phyloP scores from a whole-genome alignment of 2,329 filamentous ascomycete species.

The Cephalotrichum gorgonifer region DNA sequence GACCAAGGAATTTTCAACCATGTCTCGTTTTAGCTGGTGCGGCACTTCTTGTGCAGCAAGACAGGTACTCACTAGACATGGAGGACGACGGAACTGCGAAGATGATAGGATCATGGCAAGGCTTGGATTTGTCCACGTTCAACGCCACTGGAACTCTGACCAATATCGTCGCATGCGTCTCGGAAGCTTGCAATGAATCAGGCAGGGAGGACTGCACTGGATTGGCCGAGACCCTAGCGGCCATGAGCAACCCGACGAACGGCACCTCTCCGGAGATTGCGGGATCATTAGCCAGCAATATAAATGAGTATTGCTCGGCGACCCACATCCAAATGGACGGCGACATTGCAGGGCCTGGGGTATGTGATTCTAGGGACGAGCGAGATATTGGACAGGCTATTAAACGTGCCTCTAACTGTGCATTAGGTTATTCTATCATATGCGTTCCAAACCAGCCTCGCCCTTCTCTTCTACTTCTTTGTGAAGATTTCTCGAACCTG shows the following conservation, averaged over 20 bases:
- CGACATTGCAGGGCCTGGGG: constrained; percentile 1
- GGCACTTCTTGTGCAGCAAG: neutral
- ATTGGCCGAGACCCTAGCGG: neutral
- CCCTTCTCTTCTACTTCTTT: neutral
- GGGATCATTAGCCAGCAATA: neutral
- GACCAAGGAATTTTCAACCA: neutral
- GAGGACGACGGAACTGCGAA: neutral
- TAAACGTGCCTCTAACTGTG: neutral
- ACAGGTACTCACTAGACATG: neutral
- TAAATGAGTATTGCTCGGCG: neutral
- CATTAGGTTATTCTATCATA: constrained; percentile 1
- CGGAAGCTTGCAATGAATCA: neutral
- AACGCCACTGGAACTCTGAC: neutral
- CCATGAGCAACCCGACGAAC: neutral
- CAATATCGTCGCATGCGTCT: neutral
- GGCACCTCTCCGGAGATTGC: neutral
- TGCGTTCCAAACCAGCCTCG: neutral
- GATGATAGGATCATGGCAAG: neutral
- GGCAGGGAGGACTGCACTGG: neutral
- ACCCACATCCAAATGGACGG: neutral
- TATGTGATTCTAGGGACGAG: neutral
- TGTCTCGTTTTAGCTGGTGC: neutral
- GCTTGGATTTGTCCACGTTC: neutral
- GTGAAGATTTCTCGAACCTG: neutral
- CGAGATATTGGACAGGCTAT: neutral